Conservation (phyloP, 805 yeast genomes). For the Scheffersomyces ergatensis region DNA sequence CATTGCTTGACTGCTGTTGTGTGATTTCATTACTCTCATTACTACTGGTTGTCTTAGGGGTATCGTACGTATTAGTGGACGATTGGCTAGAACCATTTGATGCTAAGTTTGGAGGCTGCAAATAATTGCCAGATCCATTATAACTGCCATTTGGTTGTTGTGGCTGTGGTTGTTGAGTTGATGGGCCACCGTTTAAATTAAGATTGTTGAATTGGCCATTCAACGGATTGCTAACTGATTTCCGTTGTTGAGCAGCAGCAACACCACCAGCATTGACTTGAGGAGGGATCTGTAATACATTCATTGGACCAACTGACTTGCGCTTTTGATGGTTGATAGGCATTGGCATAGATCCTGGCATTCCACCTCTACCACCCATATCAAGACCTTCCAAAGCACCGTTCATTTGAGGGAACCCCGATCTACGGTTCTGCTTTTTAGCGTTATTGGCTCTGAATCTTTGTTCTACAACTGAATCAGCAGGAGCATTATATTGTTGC, state of each 20-base stretch:
- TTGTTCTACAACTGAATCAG: slow-evolving; percentile 23
- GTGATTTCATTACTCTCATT: slow-evolving; percentile 12
- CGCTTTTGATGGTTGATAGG: slow-evolving; percentile 6
- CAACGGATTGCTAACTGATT: slow-evolving; percentile 8
- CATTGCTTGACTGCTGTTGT: slow-evolving; percentile 5
- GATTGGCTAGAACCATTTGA: slow-evolving; percentile 19
- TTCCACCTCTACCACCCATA: slow-evolving; percentile 47
- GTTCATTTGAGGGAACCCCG: slow-evolving; percentile 21
- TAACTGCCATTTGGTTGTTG: neutral
- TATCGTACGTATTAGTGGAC: slow-evolving; percentile 19
- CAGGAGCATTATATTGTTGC: slow-evolving; percentile 18
- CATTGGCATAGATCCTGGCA: slow-evolving; percentile 29
- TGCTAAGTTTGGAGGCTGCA: slow-evolving; percentile 8
- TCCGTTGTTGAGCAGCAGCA: slow-evolving; percentile 1
- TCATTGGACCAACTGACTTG: slow-evolving; percentile 6
- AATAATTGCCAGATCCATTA: slow-evolving; percentile 4
- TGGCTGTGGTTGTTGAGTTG: slow-evolving; percentile 6
- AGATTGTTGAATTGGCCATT: slow-evolving; percentile 7
- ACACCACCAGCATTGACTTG: no score
- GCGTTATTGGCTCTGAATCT: slow-evolving; percentile 21
- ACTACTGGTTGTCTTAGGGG: slow-evolving; percentile 20
- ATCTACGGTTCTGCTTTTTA: slow-evolving; percentile 33
- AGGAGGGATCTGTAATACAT: neutral
- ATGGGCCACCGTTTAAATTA: slow-evolving; percentile 2
- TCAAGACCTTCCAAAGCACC: slow-evolving; percentile 31